Evolutionary conservation across 148 eudicot species (phyloP), one percentile per base, ranked within the genome.

Genomic region (Suaeda aralocaspica): DNA sequence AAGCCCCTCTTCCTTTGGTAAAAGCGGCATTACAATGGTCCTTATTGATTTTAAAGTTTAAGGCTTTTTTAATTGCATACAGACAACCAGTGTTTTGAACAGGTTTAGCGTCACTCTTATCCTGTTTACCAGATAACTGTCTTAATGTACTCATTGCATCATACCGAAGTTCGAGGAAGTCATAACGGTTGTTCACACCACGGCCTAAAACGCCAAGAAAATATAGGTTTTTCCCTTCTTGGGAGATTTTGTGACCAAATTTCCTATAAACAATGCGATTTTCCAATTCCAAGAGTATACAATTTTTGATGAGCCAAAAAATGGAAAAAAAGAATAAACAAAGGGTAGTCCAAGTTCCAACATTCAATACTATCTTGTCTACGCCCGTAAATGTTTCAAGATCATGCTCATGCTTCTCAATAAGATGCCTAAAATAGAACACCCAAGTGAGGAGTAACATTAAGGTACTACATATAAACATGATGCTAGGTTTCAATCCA

Each of bases 401-500:
- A 36, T 36, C 41, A 36, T 36, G 41, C 4, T 46, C 33, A 14
- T 46, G 42, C 3, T 19, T n/a, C n/a, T n/a, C n/a, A n/a, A n/a
- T n/a, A n/a, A n/a, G 22, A 0, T 59, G 19, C 16, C 18, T 22
- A 19, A 74, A 68, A 61, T 59, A 74, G 7, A n/a, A 18, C 39
- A 68, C 39, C 72, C 78, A 74, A 16, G 39, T 61, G 62, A 69
- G 31, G 5, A 76, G 49, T n/a, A 76, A 8, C 6, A 72, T 1
- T 1, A 72, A 0, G 5, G 67, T 21, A 36, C 6, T 50, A 1
- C 49, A 34, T 3, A 34, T 6, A 12, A 62, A 72, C 22, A 4
- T 50, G 68, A 62, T 51, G 74, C 50, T 33, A 21, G 55, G 29
- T 28, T 63, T 72, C 1, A 61, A 7, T 8, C 74, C 68, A 25